Evolutionary conservation across 352 stramenopile species (phyloP).

Genomic region (Globisporangium carolinianum): DNA sequence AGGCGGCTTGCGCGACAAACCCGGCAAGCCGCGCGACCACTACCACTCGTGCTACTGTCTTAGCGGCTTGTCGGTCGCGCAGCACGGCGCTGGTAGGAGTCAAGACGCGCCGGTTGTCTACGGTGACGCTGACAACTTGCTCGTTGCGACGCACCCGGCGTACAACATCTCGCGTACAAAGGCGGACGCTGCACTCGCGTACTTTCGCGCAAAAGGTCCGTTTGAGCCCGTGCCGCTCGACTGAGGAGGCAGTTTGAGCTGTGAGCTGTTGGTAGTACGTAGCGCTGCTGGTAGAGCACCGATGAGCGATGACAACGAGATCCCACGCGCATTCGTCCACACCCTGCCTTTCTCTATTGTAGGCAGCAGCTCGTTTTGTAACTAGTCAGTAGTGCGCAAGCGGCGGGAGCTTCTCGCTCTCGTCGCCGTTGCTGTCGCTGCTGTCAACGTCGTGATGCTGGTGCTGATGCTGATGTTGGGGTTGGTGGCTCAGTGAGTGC

Average conservation of each 20-base stretch:
- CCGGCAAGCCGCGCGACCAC: slow-evolving; percentile 93
- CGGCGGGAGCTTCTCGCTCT: slow-evolving; percentile 39
- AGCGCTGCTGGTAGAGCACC: too few species aligned
- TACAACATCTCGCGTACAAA: slow-evolving; percentile 92
- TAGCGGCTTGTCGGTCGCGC: slow-evolving; percentile 91
- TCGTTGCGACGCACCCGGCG: slow-evolving; percentile 83
- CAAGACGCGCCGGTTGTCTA: slow-evolving; percentile 32
- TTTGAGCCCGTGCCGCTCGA: slow-evolving; percentile 24
- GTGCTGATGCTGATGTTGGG: slow-evolving; percentile 11
- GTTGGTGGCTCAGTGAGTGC: background rate
- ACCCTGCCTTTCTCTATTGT: background rate
- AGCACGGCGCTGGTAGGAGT: slow-evolving; percentile 64
- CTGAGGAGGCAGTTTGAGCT: too few species aligned
- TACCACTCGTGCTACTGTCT: slow-evolving; percentile 99
- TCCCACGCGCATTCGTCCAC: background rate
- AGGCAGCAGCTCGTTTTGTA: too few species aligned
- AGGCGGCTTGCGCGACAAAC: slow-evolving; percentile 92
- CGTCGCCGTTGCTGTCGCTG: slow-evolving; percentile 14
- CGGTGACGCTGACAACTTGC: slow-evolving; percentile 56
- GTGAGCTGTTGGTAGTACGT: background rate
- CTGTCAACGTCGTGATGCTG: slow-evolving; percentile 13
- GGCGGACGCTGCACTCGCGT: slow-evolving; percentile 53
- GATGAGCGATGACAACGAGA: too few species aligned
- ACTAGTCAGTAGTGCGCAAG: slow-evolving; percentile 22
- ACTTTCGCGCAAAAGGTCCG: slow-evolving; percentile 54